These are phyloP conservation scores for Zea luxurians DNA, from an alignment of 176 grass and related monocot species.

Conservation along the genomic window DNA sequence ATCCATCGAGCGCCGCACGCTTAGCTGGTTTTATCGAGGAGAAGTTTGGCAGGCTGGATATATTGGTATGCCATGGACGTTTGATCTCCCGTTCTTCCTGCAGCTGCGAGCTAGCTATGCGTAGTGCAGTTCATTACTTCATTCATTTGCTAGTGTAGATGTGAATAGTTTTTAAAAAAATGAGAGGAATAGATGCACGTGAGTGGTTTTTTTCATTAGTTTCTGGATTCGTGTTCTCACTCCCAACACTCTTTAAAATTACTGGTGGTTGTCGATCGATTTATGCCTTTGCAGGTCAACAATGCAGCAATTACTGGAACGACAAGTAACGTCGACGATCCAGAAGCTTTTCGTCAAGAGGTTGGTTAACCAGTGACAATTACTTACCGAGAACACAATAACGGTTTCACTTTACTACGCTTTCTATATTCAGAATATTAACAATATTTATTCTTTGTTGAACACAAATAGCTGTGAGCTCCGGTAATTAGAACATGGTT, in stretches of 20 bases:
- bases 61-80: conserved; percentile 10
- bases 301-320: conserved; percentile 29
- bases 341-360: not conserved
- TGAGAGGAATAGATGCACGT: not conserved
- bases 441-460: too few species aligned
- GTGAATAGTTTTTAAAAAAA: too few species aligned
- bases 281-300: conserved; percentile 29
- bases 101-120: not conserved
- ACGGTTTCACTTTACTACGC: too few species aligned
- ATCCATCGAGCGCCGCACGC: conserved; percentile 29
- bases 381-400: not conserved
- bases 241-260: not conserved
- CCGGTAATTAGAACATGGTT: too few species aligned
- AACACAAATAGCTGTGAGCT: too few species aligned
- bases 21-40: conserved; percentile 32
- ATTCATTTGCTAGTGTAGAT: not conserved
- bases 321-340: not conserved
- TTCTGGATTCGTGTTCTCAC: not conserved
- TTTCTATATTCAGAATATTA: too few species aligned
- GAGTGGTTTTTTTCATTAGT: not conserved
- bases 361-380: not conserved
- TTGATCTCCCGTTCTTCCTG: not conserved
- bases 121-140: not conserved
- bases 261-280: not conserved
- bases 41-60: conserved; percentile 43